A percentile compares a stretch with the other conserved stretches of the same genome.
Conservation (phyloP, 2,329 filamentous ascomycete species). For the Thielaviopsis cerberus region DNA sequence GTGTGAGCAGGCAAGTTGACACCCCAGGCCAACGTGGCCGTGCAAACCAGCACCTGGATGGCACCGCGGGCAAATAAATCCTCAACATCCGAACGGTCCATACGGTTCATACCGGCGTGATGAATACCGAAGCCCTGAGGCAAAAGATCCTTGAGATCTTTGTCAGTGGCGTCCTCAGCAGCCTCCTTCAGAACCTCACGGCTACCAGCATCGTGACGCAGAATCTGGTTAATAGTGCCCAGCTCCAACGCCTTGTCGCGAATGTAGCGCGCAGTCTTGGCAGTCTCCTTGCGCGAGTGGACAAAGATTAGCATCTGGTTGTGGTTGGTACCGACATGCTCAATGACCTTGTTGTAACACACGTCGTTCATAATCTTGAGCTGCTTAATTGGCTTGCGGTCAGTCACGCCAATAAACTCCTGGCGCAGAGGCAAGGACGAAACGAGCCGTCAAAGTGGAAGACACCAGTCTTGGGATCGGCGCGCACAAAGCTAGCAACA, state of each 20-base stretch:
- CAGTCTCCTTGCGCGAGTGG: slow-evolving; percentile 93
- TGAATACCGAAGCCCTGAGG: slow-evolving; percentile 97
- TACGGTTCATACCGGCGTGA: slow-evolving; percentile 88
- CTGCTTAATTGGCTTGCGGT: slow-evolving; percentile 97
- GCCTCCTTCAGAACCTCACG: slow-evolving; percentile 77
- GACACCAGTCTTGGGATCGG: slow-evolving; percentile 65
- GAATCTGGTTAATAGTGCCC: slow-evolving; percentile 90
- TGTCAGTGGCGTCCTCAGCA: slow-evolving; percentile 62
- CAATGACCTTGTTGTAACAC: slow-evolving; percentile 90
- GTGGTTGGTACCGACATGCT: slow-evolving; percentile 78
- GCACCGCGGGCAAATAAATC: slow-evolving; percentile 82
- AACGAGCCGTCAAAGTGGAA: slow-evolving; percentile 95
- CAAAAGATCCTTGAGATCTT: slow-evolving; percentile 79
- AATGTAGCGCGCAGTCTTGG: slow-evolving; percentile 91
- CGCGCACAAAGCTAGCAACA: slow-evolving; percentile 85
- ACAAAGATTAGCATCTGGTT: slow-evolving; percentile 99
- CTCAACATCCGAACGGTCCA: slow-evolving; percentile 88
- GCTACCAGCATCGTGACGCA: slow-evolving; percentile 80
- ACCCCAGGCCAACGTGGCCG: slow-evolving; percentile 96
- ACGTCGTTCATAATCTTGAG: slow-evolving; percentile 99
- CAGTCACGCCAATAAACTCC: slow-evolving; percentile 92
- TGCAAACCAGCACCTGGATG: slow-evolving; percentile 90
- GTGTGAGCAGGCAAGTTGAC: slow-evolving; percentile 95
- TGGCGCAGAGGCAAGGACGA: slow-evolving; percentile 82
- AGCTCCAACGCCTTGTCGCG: slow-evolving; percentile 91